A percentile compares a stretch with the other conserved stretches of the same genome.
Conservation (phyloP, 192 early-diverging fungal genomes). For the Coemansia sp. region DNA sequence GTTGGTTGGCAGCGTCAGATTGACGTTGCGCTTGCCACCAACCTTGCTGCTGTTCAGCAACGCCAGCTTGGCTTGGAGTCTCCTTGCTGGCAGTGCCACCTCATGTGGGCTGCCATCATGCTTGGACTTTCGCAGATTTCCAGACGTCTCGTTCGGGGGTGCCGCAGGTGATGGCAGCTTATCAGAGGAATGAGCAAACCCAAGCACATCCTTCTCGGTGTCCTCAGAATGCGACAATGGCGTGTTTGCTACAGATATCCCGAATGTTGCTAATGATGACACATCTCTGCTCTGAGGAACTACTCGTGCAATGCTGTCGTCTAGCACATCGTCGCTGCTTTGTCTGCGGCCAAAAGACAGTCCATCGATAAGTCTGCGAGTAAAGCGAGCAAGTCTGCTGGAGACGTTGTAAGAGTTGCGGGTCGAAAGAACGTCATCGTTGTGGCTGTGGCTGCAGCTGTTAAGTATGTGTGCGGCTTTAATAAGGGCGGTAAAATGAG, state of each 20-base stretch:
- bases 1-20: constrained; percentile 26
- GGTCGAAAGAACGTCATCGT: background rate
- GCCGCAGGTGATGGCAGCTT: background rate
- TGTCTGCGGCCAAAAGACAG: constrained; percentile 15
- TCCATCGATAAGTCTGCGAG: constrained; percentile 24
- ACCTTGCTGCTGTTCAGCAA: constrained; percentile 1
- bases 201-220: background rate
- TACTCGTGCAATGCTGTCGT: background rate
- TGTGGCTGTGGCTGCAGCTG: constrained; percentile 1
- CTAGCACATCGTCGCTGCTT: background rate
- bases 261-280: constrained; percentile 3
- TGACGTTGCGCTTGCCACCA: constrained; percentile 20
- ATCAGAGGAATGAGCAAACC: background rate
- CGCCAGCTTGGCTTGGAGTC: constrained; percentile 6
- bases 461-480: constrained; percentile 20
- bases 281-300: background rate
- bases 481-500: constrained; percentile 19
- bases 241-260: background rate
- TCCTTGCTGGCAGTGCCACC: background rate
- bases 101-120: background rate
- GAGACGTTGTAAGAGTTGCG: constrained; percentile 10
- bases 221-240: background rate
- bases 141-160: background rate
- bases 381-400: constrained; percentile 32
- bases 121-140: background rate